These are phyloP conservation scores for Lactuca sativa DNA, from an alignment of 129 eudicot species.

Conservation along the genomic window DNA sequence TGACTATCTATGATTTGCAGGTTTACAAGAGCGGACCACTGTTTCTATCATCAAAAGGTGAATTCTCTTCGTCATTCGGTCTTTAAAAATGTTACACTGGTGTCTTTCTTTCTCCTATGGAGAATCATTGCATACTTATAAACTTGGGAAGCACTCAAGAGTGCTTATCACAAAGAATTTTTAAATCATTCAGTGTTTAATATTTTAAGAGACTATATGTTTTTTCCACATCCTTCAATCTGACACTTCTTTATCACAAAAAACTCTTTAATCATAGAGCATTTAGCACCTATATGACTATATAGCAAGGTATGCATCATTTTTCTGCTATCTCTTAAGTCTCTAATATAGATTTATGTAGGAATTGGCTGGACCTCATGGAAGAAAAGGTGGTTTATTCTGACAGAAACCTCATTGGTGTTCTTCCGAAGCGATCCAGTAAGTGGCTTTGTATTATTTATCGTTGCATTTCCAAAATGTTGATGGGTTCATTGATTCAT, in stretches of 20 bases:
- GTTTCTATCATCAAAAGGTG: constrained; percentile 91
- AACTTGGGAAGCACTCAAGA: not conserved
- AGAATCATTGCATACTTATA: constrained; percentile 7
- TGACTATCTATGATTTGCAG: constrained; percentile 37
- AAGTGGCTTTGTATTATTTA: constrained; percentile 35
- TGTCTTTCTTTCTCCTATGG: constrained; percentile 18
- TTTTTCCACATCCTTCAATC: constrained; percentile 1
- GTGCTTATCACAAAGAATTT: no score
- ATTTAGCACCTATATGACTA: not conserved
- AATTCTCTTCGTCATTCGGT: not conserved
- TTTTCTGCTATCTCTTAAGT: constrained; percentile 8
- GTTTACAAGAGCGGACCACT: constrained; percentile 88
- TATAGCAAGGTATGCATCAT: not conserved
- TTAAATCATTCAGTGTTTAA: no score
- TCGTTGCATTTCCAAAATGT: not conserved
- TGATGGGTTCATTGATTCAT: constrained; percentile 5
- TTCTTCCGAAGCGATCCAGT: constrained; percentile 96
- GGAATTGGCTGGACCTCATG: constrained; percentile 99
- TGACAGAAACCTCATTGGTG: constrained; percentile 86
- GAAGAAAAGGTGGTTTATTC: constrained; percentile 96
- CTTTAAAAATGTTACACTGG: constrained; percentile 3
- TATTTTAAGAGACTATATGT: not conserved
- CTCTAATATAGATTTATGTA: constrained; percentile 33
- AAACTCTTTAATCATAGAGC: not conserved
- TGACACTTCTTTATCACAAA: constrained; percentile 16